These are phyloP conservation scores for Pilobolus umbonatus DNA, from an alignment of 192 early-diverging fungal species.

Conservation along the genomic window DNA sequence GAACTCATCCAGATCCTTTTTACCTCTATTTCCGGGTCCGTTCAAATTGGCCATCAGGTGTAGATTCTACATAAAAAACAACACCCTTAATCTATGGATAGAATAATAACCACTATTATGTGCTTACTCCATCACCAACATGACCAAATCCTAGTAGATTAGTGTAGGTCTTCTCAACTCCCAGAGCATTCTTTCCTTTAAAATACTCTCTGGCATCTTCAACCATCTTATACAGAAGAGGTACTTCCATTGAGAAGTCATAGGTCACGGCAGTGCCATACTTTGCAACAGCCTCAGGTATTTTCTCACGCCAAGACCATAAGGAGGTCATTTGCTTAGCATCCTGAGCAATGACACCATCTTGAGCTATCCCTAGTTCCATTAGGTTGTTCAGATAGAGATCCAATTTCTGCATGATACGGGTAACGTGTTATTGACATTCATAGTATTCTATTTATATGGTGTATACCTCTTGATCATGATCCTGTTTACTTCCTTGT, in stretches of 20 bases:
- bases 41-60: conserved; percentile 85
- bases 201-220: conserved; percentile 65
- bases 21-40: conserved; percentile 54
- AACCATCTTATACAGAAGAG: conserved; percentile 78
- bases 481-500: conserved; percentile 82
- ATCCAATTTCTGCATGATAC: conserved; percentile 54
- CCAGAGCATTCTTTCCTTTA: conserved; percentile 47
- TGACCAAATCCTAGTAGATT: conserved; percentile 90
- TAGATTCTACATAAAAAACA: conserved; percentile 54
- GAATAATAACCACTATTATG: not conserved
- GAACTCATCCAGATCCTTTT: conserved; percentile 75
- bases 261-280: conserved; percentile 90
- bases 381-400: conserved; percentile 72
- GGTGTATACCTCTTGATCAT: conserved; percentile 69
- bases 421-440: not conserved
- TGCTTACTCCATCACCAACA: conserved; percentile 81
- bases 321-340: conserved; percentile 55
- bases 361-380: conserved; percentile 63
- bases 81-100: not conserved
- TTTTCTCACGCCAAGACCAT: conserved; percentile 90
- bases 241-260: conserved; percentile 88
- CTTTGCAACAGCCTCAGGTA: conserved; percentile 84
- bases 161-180: conserved; percentile 47
- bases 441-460: not conserved
- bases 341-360: conserved; percentile 90